A percentile compares a stretch with the other conserved stretches of the same genome.
Evolutionary conservation across 352 stramenopile genomes (phyloP).

Genomic region (Thalassiosira mediterranea): DNA sequence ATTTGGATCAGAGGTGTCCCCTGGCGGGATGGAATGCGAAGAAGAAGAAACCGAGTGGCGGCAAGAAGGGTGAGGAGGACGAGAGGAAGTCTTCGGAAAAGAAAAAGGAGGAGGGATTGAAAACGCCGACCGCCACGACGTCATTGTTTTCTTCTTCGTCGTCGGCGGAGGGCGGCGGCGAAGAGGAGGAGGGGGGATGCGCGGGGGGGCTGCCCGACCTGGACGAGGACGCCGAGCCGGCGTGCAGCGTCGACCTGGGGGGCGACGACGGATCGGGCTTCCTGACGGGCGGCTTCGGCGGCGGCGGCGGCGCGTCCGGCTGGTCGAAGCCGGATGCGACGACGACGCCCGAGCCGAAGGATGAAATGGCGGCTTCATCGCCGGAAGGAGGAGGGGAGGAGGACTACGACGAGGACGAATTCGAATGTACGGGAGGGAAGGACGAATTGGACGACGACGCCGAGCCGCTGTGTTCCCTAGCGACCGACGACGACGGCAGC

Average conservation of each 20-base stretch:
- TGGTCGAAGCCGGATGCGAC: neutral
- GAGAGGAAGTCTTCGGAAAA: neutral
- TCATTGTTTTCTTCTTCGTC: no score
- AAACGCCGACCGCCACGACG: neutral
- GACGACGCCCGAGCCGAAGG: no score
- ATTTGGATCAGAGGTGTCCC: constrained; percentile 77
- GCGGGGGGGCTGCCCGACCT: constrained; percentile 48
- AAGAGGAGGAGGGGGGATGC: constrained; percentile 12
- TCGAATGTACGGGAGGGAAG: constrained; percentile 63
- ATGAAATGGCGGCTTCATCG: no score
- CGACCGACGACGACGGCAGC: constrained; percentile 29
- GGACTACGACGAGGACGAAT: constrained; percentile 65
- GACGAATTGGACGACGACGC: constrained; percentile 77
- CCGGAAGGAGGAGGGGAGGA: constrained; percentile 6
- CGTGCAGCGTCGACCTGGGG: constrained; percentile 50
- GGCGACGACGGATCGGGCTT: constrained; percentile 5
- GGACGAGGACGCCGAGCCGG: constrained; percentile 58
- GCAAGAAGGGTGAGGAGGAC: neutral
- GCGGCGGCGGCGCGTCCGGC: neutral
- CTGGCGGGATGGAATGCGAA: constrained; percentile 37
- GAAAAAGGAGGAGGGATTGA: neutral
- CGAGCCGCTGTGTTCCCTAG: constrained; percentile 65
- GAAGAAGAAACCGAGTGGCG: constrained; percentile 20
- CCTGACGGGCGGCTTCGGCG: constrained; percentile 2
- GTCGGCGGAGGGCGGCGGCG: constrained; percentile 3